phyloP scores from a whole-genome alignment of 805 yeast genomes.

The Hyphopichia homilentoma region DNA sequence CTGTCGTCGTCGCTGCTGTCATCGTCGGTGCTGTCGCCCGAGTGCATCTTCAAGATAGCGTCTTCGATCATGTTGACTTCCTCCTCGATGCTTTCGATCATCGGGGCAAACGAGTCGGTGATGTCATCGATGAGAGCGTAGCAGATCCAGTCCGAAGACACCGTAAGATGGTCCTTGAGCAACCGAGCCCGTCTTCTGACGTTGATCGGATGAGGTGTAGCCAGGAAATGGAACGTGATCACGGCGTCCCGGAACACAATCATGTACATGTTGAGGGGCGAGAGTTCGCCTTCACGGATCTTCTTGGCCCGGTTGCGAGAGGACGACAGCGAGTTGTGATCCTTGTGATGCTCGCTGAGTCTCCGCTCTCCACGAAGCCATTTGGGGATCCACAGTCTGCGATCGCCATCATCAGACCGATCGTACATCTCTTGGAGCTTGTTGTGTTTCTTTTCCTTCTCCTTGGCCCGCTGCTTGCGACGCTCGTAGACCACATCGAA shows the following conservation, averaged over 20 bases:
- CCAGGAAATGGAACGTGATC: constrained; percentile 87
- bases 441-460: constrained; percentile 36
- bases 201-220: constrained; percentile 94
- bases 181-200: constrained; percentile 91
- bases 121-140: constrained; percentile 95
- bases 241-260: constrained; percentile 90
- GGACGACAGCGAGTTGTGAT: constrained; percentile 15
- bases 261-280: constrained; percentile 89
- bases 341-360: constrained; percentile 2
- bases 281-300: constrained; percentile 55
- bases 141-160: constrained; percentile 94
- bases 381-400: too few species aligned
- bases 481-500: constrained; percentile 69
- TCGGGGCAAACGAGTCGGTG: constrained; percentile 95
- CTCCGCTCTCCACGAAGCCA: constrained; percentile 14
- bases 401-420: constrained; percentile 10
- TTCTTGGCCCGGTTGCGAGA: constrained; percentile 25
- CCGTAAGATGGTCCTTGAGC: constrained; percentile 81
- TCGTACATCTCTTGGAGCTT: constrained; percentile 37
- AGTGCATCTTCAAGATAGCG: constrained; percentile 82
- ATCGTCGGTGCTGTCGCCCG: constrained; percentile 50
- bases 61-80: constrained; percentile 96
- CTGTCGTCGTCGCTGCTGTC: constrained; percentile 33
- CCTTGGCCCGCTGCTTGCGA: constrained; percentile 47
- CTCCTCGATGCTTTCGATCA: constrained; percentile 89